Evolutionary conservation across 2,329 filamentous ascomycete species (phyloP).

Genomic region (Penicillium sumatraense): DNA sequence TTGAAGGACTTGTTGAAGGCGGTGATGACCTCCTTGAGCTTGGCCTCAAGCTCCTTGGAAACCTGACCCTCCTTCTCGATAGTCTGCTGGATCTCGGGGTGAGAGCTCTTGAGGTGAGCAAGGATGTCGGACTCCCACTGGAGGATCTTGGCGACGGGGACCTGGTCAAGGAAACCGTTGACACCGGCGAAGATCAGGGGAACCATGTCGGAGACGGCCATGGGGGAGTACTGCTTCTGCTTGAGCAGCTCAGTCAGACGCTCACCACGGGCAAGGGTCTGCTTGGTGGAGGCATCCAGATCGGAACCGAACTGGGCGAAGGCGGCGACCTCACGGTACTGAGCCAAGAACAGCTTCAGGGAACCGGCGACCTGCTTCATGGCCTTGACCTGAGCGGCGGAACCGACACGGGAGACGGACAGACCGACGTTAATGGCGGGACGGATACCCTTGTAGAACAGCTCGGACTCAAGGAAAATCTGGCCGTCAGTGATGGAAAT

Average conservation of each 20-base stretch:
- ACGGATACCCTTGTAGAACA: slow-evolving; percentile 99
- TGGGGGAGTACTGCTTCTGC: slow-evolving; percentile 99
- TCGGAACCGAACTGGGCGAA: slow-evolving; percentile 99
- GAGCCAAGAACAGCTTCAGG: slow-evolving; percentile 99
- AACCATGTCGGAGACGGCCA: slow-evolving; percentile 99
- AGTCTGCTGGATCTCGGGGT: slow-evolving; percentile 77
- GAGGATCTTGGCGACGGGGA: slow-evolving; percentile 90
- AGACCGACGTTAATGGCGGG: slow-evolving; percentile 99
- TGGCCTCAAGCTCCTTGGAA: slow-evolving; percentile 81
- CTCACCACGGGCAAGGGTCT: slow-evolving; percentile 97
- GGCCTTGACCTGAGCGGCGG: slow-evolving; percentile 98
- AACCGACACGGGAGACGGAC: slow-evolving; percentile 99
- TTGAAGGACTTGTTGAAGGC: slow-evolving; percentile 94
- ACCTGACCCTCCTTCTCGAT: slow-evolving; percentile 96
- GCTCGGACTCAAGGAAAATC: slow-evolving; percentile 98
- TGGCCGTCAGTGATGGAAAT: slow-evolving; percentile 99
- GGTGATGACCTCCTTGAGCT: slow-evolving; percentile 69
- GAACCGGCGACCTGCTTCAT: slow-evolving; percentile 99
- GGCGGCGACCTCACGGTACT: slow-evolving; percentile 99
- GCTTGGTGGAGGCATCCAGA: slow-evolving; percentile 97
- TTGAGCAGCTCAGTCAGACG: slow-evolving; percentile 98
- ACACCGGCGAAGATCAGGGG: slow-evolving; percentile 99
- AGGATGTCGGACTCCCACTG: slow-evolving; percentile 96
- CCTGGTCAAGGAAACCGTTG: slow-evolving; percentile 87
- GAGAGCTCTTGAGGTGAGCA: slow-evolving; percentile 86